Conservation (phyloP, 2,329 filamentous ascomycete genomes). For the Diaporthe citrichinensis region DNA sequence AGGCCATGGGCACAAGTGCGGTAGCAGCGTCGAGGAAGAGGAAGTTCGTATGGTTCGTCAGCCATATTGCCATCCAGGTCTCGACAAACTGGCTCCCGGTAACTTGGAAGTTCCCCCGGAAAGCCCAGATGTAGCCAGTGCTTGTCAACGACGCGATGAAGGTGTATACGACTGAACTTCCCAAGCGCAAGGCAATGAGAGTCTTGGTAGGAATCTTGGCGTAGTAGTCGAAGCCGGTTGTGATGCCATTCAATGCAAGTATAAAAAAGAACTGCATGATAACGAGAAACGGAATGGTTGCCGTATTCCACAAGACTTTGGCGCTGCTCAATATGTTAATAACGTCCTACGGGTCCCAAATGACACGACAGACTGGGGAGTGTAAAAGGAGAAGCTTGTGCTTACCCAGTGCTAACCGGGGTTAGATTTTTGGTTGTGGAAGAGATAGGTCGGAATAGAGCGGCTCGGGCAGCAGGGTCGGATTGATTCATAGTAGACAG, state of each 20-base stretch:
- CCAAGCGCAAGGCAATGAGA: neutral
- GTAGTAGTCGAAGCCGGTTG: neutral
- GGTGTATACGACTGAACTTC: neutral
- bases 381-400: neutral
- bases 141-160: neutral
- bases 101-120: neutral
- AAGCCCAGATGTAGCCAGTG: conserved; percentile 20
- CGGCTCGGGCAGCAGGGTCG: neutral
- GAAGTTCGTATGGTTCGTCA: conserved; percentile 59
- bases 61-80: conserved; percentile 53
- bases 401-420: neutral
- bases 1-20: conserved; percentile 51
- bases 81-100: conserved; percentile 43
- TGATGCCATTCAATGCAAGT: conserved; percentile 25
- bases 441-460: conserved; percentile 14
- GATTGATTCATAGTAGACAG: conserved; percentile 10
- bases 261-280: conserved; percentile 31
- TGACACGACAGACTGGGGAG: neutral
- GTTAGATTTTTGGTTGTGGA: conserved; percentile 3
- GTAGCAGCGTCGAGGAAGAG: conserved; percentile 54
- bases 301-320: conserved; percentile 1
- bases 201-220: conserved; percentile 12
- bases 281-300: neutral
- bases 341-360: neutral
- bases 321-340: neutral